These are phyloP conservation scores for Pulveroboletus sp. DNA, from an alignment of 1,284 basidiomycete species.

Conservation along the genomic window DNA sequence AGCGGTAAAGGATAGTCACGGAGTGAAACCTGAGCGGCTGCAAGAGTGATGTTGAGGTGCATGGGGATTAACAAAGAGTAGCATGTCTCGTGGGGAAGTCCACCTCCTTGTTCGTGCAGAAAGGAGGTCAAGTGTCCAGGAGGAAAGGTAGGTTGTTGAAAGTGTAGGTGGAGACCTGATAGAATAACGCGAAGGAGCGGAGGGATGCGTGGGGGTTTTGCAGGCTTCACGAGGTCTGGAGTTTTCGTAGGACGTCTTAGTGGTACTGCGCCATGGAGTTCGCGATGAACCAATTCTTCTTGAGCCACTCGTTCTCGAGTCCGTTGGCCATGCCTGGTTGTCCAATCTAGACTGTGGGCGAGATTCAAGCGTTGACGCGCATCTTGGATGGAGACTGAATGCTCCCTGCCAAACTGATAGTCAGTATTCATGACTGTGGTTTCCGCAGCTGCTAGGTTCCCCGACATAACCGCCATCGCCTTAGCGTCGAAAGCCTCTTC, in stretches of 20 bases:
- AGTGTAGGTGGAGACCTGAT: conserved; percentile 52
- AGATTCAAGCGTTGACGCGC: conserved; percentile 73
- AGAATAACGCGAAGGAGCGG: conserved; percentile 77
- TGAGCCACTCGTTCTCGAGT: conserved; percentile 32
- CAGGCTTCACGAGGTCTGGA: conserved; percentile 35
- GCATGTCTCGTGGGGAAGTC: conserved; percentile 66
- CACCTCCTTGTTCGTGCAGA: conserved; percentile 65
- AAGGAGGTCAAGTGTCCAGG: conserved; percentile 60
- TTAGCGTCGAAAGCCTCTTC: conserved; percentile 84
- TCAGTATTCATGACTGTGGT: conserved; percentile 29
- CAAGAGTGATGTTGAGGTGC: conserved; percentile 71
- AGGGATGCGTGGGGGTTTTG: conserved; percentile 44
- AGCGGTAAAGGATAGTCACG: conserved; percentile 83
- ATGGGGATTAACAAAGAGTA: conserved; percentile 86
- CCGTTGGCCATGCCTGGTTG: conserved; percentile 45
- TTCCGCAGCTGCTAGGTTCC: conserved; percentile 24
- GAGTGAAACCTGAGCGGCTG: conserved; percentile 59
- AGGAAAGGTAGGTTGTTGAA: conserved; percentile 67
- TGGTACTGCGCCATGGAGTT: conserved; percentile 30
- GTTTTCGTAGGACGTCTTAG: conserved; percentile 29
- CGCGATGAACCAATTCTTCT: conserved; percentile 34
- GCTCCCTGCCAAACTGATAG: conserved; percentile 57
- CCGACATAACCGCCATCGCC: conserved; percentile 56
- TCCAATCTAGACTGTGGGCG: conserved; percentile 82
- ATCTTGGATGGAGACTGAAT: conserved; percentile 67